Conservation (phyloP, 805 yeast species). For the Saccharomycopsis selenospora region DNA sequence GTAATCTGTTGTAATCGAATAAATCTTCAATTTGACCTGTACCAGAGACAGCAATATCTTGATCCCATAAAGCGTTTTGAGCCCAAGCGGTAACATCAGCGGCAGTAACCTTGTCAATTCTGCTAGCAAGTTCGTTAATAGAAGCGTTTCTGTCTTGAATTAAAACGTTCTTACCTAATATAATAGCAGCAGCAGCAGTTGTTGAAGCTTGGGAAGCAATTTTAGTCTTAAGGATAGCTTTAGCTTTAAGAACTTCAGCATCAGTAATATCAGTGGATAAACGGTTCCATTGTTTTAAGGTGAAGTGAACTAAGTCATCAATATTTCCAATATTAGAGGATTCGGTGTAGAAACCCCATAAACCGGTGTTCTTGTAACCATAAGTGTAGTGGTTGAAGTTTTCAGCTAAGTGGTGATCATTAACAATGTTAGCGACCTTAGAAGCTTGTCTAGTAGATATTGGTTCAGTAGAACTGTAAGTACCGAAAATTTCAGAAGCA, state of each 20-base stretch:
- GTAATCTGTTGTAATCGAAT: constrained; percentile 76
- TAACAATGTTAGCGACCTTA: constrained; percentile 60
- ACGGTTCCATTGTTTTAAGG: constrained; percentile 84
- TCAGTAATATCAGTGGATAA: constrained; percentile 67
- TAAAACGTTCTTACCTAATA: constrained; percentile 54
- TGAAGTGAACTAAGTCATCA: constrained; percentile 75
- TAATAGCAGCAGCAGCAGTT: constrained; percentile 44
- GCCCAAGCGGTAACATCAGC: constrained; percentile 68
- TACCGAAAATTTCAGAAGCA: constrained; percentile 58
- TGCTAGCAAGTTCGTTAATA: constrained; percentile 48
- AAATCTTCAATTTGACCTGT: constrained; percentile 82
- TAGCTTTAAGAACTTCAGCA: constrained; percentile 72
- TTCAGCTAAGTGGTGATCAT: constrained; percentile 68
- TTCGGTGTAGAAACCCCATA: constrained; percentile 75
- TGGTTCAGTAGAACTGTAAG: constrained; percentile 48
- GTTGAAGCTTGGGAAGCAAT: constrained; percentile 44
- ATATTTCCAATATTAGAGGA: constrained; percentile 50
- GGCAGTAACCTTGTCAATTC: constrained; percentile 57
- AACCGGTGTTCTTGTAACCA: constrained; percentile 70
- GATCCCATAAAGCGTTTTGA: constrained; percentile 69
- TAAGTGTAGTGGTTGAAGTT: constrained; percentile 63
- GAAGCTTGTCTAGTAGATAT: constrained; percentile 54
- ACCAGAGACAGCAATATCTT: constrained; percentile 75
- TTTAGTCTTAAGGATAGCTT: constrained; percentile 60
- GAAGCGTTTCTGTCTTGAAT: constrained; percentile 57